These are phyloP conservation scores for Esteya vermicola DNA, from an alignment of 2,329 filamentous ascomycete species.

Conservation along the genomic window DNA sequence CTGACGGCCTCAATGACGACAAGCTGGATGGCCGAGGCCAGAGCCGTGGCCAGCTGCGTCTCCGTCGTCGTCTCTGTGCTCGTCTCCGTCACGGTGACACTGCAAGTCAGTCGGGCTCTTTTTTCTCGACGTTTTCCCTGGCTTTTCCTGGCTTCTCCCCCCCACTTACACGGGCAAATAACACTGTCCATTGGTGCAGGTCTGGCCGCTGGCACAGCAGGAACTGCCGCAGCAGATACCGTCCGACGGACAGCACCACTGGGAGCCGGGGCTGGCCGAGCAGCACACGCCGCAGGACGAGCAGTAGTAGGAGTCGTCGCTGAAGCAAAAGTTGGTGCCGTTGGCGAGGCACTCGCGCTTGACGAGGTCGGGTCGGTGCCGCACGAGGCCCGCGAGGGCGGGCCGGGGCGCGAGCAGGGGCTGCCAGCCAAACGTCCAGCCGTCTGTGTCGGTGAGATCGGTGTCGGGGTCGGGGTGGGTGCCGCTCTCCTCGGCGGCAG, in stretches of 20 bases:
- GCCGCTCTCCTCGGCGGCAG: no score
- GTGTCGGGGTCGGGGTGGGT: no score
- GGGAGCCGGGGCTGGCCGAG: constrained; percentile 4
- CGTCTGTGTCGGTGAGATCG: not conserved
- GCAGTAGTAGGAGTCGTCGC: constrained; percentile 15
- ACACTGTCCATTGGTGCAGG: constrained; percentile 16
- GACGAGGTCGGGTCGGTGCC: constrained; percentile 3
- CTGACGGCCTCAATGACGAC: constrained; percentile 9
- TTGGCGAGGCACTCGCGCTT: constrained; percentile 17
- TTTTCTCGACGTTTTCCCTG: not conserved
- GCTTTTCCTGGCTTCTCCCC: not conserved
- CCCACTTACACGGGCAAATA: constrained; percentile 1
- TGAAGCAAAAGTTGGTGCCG: constrained; percentile 20
- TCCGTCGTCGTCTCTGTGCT: constrained; percentile 2
- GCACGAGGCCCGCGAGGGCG: constrained; percentile 9
- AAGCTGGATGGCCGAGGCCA: constrained; percentile 8
- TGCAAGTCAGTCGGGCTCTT: constrained; percentile 3
- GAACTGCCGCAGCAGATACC: constrained; percentile 16
- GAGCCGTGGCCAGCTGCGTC: not conserved
- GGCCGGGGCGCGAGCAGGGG: constrained; percentile 9
- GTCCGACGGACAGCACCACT: constrained; percentile 15
- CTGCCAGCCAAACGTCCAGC: constrained; percentile 5
- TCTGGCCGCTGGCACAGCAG: constrained; percentile 17
- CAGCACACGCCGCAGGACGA: constrained; percentile 17
- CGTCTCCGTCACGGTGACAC: constrained; percentile 8